Conservation (phyloP, 2,329 filamentous ascomycete species). For the Monilinia fructigena region DNA sequence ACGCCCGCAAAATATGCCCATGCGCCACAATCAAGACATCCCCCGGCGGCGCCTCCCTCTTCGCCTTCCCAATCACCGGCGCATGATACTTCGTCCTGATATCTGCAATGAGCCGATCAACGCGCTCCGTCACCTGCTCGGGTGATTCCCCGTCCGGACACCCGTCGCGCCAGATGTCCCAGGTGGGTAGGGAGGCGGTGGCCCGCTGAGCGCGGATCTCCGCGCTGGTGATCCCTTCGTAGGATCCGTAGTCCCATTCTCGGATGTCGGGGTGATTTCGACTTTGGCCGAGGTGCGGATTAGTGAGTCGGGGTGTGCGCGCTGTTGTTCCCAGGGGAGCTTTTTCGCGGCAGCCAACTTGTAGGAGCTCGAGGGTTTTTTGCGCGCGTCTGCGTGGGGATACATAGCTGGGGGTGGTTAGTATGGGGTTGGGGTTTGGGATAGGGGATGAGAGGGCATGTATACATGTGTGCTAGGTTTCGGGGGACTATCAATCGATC, state of each 20-base stretch:
- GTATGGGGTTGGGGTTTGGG: background rate
- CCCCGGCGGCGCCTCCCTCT: no score
- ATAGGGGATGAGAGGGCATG: background rate
- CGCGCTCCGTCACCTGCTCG: constrained; percentile 65
- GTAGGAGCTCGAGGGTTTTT: constrained; percentile 83
- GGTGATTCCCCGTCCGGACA: constrained; percentile 75
- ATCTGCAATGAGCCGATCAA: constrained; percentile 74
- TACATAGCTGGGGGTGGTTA: constrained; percentile 60
- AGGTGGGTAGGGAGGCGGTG: constrained; percentile 47
- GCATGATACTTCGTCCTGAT: constrained; percentile 64
- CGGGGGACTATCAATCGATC: constrained; percentile 82
- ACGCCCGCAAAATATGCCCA: constrained; percentile 83
- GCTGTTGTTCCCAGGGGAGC: constrained; percentile 67
- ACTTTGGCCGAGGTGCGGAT: constrained; percentile 59
- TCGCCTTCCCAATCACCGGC: constrained; percentile 49
- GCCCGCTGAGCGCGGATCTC: constrained; percentile 53
- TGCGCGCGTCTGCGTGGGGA: constrained; percentile 83
- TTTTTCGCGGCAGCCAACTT: constrained; percentile 66
- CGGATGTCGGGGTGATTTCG: constrained; percentile 69
- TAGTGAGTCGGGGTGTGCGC: constrained; percentile 26
- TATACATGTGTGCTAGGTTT: constrained; percentile 79
- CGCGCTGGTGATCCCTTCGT: constrained; percentile 74
- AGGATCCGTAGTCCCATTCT: constrained; percentile 76
- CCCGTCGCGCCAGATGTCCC: constrained; percentile 90
- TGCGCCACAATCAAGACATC: constrained; percentile 81